Evolutionary conservation across 2,329 filamentous ascomycete genomes (phyloP).

Genomic region (Paecilomyces fulvus): DNA sequence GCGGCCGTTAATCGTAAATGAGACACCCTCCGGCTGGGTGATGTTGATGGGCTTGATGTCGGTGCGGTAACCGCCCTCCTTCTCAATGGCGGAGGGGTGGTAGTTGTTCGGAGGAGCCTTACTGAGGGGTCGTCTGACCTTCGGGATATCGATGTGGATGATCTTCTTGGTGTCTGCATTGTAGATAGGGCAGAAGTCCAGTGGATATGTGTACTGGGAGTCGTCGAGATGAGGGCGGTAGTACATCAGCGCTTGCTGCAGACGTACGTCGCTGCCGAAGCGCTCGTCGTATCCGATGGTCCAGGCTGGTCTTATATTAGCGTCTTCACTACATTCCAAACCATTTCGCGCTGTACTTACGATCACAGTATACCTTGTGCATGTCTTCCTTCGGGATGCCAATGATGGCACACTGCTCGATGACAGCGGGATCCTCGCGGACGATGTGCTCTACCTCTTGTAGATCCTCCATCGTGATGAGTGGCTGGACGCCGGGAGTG

Average conservation of each 20-base stretch:
- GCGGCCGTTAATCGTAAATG: conserved; percentile 67
- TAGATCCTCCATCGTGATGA: conserved; percentile 89
- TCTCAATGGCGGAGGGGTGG: conserved; percentile 62
- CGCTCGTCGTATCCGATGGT: conserved; percentile 92
- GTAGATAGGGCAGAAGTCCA: conserved; percentile 91
- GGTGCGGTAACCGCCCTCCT: conserved; percentile 64
- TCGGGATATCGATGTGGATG: conserved; percentile 75
- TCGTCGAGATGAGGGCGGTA: conserved; percentile 79
- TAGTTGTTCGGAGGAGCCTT: conserved; percentile 70
- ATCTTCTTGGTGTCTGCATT: conserved; percentile 68
- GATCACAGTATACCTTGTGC: conserved; percentile 94
- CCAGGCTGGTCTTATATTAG: conserved; percentile 51
- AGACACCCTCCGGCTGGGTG: conserved; percentile 80
- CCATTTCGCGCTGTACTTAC: conserved; percentile 33
- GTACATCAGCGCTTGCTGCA: conserved; percentile 94
- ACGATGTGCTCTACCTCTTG: conserved; percentile 68
- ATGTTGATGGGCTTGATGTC: conserved; percentile 83
- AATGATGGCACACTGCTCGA: conserved; percentile 78
- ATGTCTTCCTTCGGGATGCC: conserved; percentile 77
- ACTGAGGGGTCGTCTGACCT: conserved; percentile 65
- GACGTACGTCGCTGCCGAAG: conserved; percentile 66
- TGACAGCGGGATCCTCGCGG: conserved; percentile 73
- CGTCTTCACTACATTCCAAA: background rate
- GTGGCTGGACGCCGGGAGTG: conserved; percentile 68
- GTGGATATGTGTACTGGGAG: conserved; percentile 81